Base-by-base conservation (phyloP, 2,329 filamentous ascomycete species). In the Dryadomyces quercivorus region DNA sequence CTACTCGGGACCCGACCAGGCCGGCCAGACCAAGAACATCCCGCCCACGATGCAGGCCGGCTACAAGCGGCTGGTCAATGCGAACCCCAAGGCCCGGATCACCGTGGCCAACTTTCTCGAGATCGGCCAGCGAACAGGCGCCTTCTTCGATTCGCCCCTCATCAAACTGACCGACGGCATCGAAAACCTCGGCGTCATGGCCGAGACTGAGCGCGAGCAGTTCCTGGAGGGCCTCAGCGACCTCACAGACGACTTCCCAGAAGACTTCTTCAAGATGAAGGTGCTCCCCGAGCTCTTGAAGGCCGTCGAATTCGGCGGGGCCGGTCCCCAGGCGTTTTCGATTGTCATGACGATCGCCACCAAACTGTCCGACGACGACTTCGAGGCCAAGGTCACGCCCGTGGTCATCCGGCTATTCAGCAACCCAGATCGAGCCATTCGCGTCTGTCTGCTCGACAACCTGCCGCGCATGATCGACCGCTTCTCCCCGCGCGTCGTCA, bases 211-310 rank as follows among this genome's bases (percentile, higher is more conserved):
- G 69, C 80, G 89, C 57, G 90, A 96, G 55, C 80, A 83, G 50
- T 92, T 98, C 60, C 73, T 98, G 10, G 82, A 82, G 85, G 88
- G 95, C 63, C 78, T 98, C 6, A 89, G 95, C 60, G 78, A 86
- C 57, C 77, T 96, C 5, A 86, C 89, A 0, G 89, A 96, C 61
- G 91, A 98, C 67, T 96, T 97, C 58, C 93, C 93, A 0, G 92
- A 96, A 65, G 93, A 97, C 57, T 98, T 95, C 68, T 95, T 97
- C 75, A 95, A 94, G 66, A 87, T 95, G 78, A 98, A 97, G 65
- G 83, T 98, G 3, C 75, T 98, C 9, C 93, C 93, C 0, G 93
- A 98, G 65, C 74, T 98, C 34, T 77, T 98, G n/a, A 98, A 97
- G 66, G 95, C 91, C 0, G 90, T 97, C n/a, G 93, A 98, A 64